phyloP scores from a whole-genome alignment of 2,329 filamentous ascomycete genomes.

The Trichoderma guizhouense region DNA sequence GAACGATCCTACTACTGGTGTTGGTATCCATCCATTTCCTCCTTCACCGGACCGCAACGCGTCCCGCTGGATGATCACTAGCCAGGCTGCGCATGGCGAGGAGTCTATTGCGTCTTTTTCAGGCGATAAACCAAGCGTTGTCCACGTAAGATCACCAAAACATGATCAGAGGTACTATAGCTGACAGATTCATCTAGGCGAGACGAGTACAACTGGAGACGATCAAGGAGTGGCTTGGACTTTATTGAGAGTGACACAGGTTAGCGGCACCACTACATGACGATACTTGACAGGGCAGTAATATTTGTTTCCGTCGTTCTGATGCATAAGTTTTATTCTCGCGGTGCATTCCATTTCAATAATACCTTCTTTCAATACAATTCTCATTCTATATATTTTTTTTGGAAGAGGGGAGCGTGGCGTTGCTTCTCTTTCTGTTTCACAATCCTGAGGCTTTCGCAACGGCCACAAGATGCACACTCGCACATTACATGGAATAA shows the following conservation, averaged over 20 bases:
- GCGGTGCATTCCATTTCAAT: too few relatives aligned
- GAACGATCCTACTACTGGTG: background rate
- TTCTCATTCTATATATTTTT: too few relatives aligned
- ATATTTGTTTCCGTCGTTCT: background rate
- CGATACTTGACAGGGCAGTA: background rate
- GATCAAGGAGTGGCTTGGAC: background rate
- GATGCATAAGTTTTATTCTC: background rate
- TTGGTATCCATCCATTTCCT: background rate
- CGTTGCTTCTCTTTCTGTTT: background rate
- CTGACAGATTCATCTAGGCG: too few relatives aligned
- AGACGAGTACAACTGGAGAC: background rate
- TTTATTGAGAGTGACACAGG: background rate
- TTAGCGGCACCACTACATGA: background rate
- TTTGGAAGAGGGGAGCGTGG: too few relatives aligned
- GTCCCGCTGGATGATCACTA: background rate
- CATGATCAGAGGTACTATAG: background rate
- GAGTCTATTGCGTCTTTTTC: background rate
- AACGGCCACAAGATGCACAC: background rate
- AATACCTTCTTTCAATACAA: too few relatives aligned
- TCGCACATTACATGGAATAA: fast-evolving
- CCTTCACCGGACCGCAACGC: background rate
- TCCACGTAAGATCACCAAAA: background rate
- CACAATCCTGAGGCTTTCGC: background rate
- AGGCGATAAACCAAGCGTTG: background rate
- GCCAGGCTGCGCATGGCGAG: background rate